Evolutionary conservation across 192 early-diverging fungal genomes (phyloP).

Genomic region (Backusella mclennaniae): DNA sequence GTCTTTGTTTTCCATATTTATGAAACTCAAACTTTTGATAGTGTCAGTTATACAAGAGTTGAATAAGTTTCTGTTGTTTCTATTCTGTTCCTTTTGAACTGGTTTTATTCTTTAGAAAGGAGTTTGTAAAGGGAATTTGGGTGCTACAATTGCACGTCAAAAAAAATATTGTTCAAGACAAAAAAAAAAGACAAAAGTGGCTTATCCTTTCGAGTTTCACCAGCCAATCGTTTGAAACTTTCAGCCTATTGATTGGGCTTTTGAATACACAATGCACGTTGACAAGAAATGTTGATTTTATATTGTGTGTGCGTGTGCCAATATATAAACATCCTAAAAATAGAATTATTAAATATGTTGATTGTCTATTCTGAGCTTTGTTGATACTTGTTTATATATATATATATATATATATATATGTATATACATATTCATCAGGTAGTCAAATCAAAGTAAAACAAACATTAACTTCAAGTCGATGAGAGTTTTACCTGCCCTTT

Average conservation of each 20-base stretch:
- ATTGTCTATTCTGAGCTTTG: no score
- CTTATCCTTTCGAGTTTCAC: not conserved
- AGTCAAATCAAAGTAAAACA: no score
- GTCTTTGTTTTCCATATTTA: slow-evolving; percentile 10
- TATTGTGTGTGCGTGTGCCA: not conserved
- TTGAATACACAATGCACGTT: not conserved
- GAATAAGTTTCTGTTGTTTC: not conserved
- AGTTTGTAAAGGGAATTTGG: slow-evolving; percentile 5
- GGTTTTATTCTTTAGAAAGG: slow-evolving; percentile 2
- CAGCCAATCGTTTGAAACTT: slow-evolving; percentile 4
- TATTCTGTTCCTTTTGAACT: slow-evolving; percentile 1
- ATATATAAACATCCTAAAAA: not conserved
- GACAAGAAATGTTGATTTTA: not conserved
- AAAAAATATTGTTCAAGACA: not conserved
- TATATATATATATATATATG: no score
- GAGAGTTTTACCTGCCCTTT: no score
- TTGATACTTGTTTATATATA: not conserved
- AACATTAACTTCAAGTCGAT: no score
- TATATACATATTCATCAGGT: no score
- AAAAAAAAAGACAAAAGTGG: slow-evolving; percentile 2
- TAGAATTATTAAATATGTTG: not conserved
- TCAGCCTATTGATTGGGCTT: not conserved
- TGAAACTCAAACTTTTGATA: not conserved
- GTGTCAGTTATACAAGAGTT: not conserved
- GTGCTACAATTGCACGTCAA: slow-evolving; percentile 3